phyloP scores from a whole-genome alignment of 371 early-diverging fungal species.

The Basidiobolus meristosporus region DNA sequence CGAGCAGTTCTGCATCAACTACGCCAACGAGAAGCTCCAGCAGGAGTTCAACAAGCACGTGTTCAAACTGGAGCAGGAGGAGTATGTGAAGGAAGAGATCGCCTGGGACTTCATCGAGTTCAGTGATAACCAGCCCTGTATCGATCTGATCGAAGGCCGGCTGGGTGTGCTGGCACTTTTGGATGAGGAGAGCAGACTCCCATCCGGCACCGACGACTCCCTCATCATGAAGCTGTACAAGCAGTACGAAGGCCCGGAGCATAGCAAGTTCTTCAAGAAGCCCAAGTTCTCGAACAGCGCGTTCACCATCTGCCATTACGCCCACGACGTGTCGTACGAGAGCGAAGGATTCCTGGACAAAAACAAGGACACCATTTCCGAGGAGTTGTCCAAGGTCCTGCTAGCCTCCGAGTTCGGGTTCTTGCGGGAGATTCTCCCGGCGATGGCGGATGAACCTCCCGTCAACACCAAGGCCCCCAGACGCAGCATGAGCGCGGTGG shows the following conservation, averaged over 20 bases:
- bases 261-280: constrained; percentile 65
- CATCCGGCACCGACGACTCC: constrained; percentile 70
- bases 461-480: constrained; percentile 5
- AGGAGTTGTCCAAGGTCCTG: constrained; percentile 61
- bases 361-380: constrained; percentile 96
- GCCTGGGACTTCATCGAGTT: too few relatives aligned
- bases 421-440: constrained; percentile 46
- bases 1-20: constrained; percentile 99
- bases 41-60: constrained; percentile 89
- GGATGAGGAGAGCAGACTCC: constrained; percentile 93
- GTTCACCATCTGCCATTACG: constrained; percentile 83
- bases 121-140: constrained; percentile 98
- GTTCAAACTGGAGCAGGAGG: constrained; percentile 90
- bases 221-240: constrained; percentile 72
- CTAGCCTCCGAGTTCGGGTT: constrained; percentile 49
- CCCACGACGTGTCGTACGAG: constrained; percentile 76
- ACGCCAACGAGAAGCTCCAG: constrained; percentile 93
- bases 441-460: constrained; percentile 9
- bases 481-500: constrained; percentile 28
- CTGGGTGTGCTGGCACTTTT: constrained; percentile 85
- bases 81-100: constrained; percentile 87
- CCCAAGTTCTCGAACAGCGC: constrained; percentile 70
- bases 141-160: constrained; percentile 93
- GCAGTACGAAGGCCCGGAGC: constrained; percentile 41
- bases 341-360: constrained; percentile 93